Conservation (phyloP, 75 land plant genomes). For the Cryptomeria japonica region DNA sequence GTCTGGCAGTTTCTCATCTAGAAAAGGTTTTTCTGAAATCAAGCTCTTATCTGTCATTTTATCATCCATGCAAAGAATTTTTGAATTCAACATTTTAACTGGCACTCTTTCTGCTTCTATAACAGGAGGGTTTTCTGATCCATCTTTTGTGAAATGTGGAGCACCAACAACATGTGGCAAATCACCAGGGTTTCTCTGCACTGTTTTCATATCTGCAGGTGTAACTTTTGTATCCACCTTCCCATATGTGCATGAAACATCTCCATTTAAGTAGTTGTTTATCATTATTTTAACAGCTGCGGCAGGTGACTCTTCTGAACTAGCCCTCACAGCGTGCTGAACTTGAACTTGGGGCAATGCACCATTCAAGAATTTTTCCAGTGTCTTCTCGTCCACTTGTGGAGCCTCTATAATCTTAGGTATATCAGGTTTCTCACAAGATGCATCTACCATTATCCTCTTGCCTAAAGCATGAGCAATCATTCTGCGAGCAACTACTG, state of each 20-base stretch:
- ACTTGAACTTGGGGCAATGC: constrained; percentile 2
- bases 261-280: background rate
- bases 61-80: constrained; percentile 10
- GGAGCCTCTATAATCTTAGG: background rate
- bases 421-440: background rate
- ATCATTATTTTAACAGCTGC: background rate
- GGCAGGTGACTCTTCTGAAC: background rate
- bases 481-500: constrained; percentile 92
- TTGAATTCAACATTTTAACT: background rate
- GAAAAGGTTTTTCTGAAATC: background rate
- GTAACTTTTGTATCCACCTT: constrained; percentile 7
- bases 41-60: constrained; percentile 5
- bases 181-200: background rate
- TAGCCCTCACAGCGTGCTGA: constrained; percentile 5
- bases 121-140: background rate
- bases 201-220: background rate
- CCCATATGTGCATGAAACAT: background rate
- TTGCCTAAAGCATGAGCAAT: constrained; percentile 95
- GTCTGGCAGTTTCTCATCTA: constrained; percentile 7
- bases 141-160: background rate
- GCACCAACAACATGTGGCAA: background rate
- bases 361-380: background rate
- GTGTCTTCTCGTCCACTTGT: background rate
- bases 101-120: background rate
- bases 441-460: constrained; percentile 18